Evolutionary conservation across 2,329 filamentous ascomycete genomes (phyloP).

Genomic region (Sphaceloma murrayae): DNA sequence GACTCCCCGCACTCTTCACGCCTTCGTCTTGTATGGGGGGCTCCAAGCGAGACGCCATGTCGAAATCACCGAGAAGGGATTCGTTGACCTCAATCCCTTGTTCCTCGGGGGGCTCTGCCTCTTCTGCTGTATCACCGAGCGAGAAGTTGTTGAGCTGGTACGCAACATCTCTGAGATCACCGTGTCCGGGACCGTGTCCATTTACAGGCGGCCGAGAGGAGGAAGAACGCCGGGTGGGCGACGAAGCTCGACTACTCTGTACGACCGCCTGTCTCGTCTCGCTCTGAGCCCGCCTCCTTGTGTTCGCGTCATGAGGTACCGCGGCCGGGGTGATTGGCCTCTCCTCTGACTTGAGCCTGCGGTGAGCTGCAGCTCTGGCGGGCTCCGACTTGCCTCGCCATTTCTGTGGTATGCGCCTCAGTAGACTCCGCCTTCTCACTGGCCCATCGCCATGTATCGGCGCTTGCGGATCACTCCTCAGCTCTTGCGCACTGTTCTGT

Average conservation of each 20-base stretch:
- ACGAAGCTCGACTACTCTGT: conserved; percentile 8
- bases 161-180: conserved; percentile 4
- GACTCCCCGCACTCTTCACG: too few relatives aligned
- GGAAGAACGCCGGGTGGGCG: neutral
- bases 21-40: too few relatives aligned
- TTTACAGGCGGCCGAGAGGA: neutral
- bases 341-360: conserved; percentile 11
- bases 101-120: conserved; percentile 3
- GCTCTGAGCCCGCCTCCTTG: conserved; percentile 6
- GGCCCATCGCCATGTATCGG: neutral
- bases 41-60: neutral
- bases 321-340: conserved; percentile 7
- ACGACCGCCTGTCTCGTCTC: conserved; percentile 4
- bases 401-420: conserved; percentile 9
- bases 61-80: conserved; percentile 23
- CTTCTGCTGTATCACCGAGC: conserved; percentile 9
- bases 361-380: neutral
- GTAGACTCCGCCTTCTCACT: conserved; percentile 5
- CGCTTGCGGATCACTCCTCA: neutral
- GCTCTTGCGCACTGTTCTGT: neutral
- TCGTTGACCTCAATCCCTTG: conserved; percentile 19
- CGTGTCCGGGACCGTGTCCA: neutral
- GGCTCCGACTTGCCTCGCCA: conserved; percentile 5
- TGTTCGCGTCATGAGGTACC: conserved; percentile 10
- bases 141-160: conserved; percentile 2